Conservation (phyloP, 495 filamentous ascomycete species). For the Aspergillus mulundensis region DNA sequence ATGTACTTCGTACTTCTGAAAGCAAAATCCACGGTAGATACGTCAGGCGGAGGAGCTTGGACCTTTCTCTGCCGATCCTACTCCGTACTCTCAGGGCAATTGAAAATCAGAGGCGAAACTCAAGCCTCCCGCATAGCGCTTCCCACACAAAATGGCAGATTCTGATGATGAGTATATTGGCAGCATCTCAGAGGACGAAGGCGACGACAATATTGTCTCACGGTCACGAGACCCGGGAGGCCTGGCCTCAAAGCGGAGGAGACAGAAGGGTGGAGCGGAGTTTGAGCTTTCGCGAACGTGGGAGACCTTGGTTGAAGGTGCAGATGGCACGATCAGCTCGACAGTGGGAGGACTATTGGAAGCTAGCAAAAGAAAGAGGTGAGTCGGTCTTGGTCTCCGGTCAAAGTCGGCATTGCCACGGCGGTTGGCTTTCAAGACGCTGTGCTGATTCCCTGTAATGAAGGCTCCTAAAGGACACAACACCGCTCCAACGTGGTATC, state of each 20-base stretch:
- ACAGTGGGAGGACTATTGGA: constrained; percentile 66
- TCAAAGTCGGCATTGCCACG: background rate
- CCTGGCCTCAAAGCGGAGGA: constrained; percentile 39
- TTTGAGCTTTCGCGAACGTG: constrained; percentile 56
- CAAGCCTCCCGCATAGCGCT: background rate
- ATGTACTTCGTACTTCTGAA: background rate
- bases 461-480: constrained; percentile 84
- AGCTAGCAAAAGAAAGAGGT: constrained; percentile 73
- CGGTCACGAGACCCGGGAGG: constrained; percentile 32
- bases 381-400: constrained; percentile 14
- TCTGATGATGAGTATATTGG: constrained; percentile 84
- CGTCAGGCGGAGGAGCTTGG: constrained; percentile 48
- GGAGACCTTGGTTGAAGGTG: constrained; percentile 66
- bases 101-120: background rate
- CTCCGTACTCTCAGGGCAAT: constrained; percentile 12
- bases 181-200: constrained; percentile 77
- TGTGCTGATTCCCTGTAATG: constrained; percentile 10
- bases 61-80: constrained; percentile 64
- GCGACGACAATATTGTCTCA: constrained; percentile 57
- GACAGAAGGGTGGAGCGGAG: constrained; percentile 55
- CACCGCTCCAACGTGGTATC: constrained; percentile 90
- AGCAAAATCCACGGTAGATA: background rate
- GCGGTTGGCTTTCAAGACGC: background rate
- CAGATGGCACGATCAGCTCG: constrained; percentile 68
- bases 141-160: constrained; percentile 33